phyloP scores from a whole-genome alignment of 805 yeast genomes.

The Wickerhamomyces bovis region DNA sequence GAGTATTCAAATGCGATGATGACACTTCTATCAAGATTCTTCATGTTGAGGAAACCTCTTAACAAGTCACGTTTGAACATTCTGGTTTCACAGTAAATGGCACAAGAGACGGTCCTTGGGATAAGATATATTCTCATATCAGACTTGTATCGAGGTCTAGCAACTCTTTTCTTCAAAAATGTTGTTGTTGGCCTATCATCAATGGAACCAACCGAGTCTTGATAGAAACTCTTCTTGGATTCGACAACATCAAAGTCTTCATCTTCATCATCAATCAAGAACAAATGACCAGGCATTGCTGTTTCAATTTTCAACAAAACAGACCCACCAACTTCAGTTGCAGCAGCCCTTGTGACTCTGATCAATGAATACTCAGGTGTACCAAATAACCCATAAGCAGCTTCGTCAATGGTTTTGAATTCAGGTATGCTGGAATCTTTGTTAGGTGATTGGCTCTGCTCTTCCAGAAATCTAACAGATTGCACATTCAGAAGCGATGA shows the following conservation, averaged over 20 bases:
- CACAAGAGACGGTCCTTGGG: constrained; percentile 34
- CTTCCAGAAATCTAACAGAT: constrained; percentile 19
- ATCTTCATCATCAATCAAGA: constrained; percentile 43
- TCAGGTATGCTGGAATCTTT: constrained; percentile 29
- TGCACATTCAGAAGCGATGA: constrained; percentile 19
- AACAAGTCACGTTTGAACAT: constrained; percentile 47
- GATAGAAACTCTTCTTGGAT: constrained; percentile 14
- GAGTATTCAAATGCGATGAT: constrained; percentile 28
- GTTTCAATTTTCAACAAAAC: constrained; percentile 49
- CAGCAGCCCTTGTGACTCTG: constrained; percentile 50
- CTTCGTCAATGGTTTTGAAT: constrained; percentile 37
- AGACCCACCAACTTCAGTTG: constrained; percentile 45
- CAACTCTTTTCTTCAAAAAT: constrained; percentile 50
- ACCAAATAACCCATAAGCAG: constrained; percentile 38
- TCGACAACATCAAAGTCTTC: constrained; percentile 18
- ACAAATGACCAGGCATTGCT: constrained; percentile 45
- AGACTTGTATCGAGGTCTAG: constrained; percentile 56
- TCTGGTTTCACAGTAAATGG: constrained; percentile 42
- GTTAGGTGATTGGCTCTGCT: constrained; percentile 29
- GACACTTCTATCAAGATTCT: constrained; percentile 22
- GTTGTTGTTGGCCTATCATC: constrained; percentile 42
- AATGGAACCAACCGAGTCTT: constrained; percentile 20
- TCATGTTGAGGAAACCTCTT: constrained; percentile 41
- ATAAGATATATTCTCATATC: constrained; percentile 57
- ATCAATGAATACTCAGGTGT: constrained; percentile 37